Evolutionary conservation across 345 rosid species (phyloP).

Genomic region (Populus euphratica): DNA sequence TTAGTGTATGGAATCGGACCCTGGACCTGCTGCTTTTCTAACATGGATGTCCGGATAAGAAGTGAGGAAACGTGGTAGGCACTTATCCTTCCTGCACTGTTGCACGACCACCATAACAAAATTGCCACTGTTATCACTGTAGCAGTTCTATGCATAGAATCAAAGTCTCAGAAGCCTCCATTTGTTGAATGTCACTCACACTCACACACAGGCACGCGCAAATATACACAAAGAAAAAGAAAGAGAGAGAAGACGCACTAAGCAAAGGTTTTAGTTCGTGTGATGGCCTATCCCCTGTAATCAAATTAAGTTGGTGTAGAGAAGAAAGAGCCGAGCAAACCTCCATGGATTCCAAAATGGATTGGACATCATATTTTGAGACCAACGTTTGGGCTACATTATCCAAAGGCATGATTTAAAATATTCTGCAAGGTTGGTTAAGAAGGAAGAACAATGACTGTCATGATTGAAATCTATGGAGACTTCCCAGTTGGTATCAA

Average conservation of each 20-base stretch:
- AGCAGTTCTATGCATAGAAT: no score
- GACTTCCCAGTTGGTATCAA: neutral
- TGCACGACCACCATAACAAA: no score
- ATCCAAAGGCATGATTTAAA: neutral
- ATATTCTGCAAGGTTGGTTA: neutral
- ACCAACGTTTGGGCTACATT: no score
- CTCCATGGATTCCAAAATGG: neutral
- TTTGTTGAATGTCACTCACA: no score
- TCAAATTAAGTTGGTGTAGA: neutral
- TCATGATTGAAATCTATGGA: no score
- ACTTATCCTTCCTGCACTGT: neutral
- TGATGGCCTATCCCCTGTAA: neutral
- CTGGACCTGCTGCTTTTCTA: neutral
- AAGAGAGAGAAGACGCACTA: no score
- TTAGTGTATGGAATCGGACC: neutral
- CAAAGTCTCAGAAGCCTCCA: no score
- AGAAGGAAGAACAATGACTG: neutral
- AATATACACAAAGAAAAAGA: no score
- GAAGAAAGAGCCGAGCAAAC: neutral
- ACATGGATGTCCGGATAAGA: neutral
- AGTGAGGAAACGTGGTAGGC: neutral
- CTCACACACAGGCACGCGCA: no score
- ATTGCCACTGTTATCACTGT: no score
- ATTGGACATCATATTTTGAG: neutral
- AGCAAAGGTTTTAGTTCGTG: neutral